Base-by-base conservation (phyloP, 2,329 filamentous ascomycete genomes). In the Domatiomyces globalis region DNA sequence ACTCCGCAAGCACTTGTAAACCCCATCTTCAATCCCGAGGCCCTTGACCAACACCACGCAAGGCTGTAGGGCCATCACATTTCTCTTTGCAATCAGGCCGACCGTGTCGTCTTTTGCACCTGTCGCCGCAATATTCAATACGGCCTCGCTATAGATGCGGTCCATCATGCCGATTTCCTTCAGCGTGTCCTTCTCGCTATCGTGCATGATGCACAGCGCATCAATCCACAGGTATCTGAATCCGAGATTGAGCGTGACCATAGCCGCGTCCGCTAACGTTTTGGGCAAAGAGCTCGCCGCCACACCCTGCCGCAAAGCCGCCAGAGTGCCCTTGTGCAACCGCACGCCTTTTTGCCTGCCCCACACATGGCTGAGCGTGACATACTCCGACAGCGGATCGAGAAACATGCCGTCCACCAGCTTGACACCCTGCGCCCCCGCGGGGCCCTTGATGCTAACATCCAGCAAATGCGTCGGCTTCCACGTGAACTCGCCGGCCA, bases 161-260 rank as follows among this genome's bases (percentile, higher is more conserved):
- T 56, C 51, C 60, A 61, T 60, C 49, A 58, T 55, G 33, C 45
- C 45, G 27, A 60, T 55, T 33, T 60, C 60, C 5, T 53, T 49
- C 19, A 60, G 51, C 19, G 59, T 57, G 8, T 52, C 56, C 29
- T 51, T 29, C 49, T 58, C 57, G 27, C 51, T 58, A 46, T 60
- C 58, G 17, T 61, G 60, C 56, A 60, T 58, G 43, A 61, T 61
- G 44, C 60, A 61, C 27, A 61, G 52, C 25, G 60, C 58, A 47
- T 61, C 60, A 20, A 61, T 58, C 60, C 60, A 61, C 5, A 61
- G 54, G 48, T 61, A 61, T 25, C 54, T 51, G 43, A 57, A 60
- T 10, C 58, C 58, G 2, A 61, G 52, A 29, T 49, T 51, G n/a
- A 56, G 55, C 18, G 55, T 52, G 20, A 52, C 49, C 7, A 54